Conservation (phyloP, 2,329 filamentous ascomycete genomes). For the Fusarium sambucinum region DNA sequence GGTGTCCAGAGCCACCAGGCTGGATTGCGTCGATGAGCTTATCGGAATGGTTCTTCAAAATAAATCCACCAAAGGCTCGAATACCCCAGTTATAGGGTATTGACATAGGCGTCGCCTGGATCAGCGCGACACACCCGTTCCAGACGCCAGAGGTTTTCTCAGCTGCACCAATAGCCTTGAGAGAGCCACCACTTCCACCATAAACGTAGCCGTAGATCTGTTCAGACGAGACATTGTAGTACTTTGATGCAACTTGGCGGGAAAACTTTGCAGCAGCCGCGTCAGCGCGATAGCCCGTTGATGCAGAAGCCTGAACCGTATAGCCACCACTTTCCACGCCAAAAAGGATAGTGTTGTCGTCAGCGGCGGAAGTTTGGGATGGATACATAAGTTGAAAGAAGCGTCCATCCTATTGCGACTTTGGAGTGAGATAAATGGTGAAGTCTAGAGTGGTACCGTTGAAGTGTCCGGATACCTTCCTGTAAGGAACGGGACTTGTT, state of each 20-base stretch:
- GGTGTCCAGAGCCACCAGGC: neutral
- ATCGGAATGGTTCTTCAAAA: neutral
- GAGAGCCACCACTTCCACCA: conserved; percentile 43
- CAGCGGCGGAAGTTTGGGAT: conserved; percentile 22
- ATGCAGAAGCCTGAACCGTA: conserved; percentile 33
- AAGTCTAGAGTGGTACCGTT: conserved; percentile 35
- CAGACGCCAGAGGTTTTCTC: conserved; percentile 42
- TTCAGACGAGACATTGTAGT: conserved; percentile 16
- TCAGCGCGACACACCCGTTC: conserved; percentile 39
- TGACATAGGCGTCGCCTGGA: conserved; percentile 38
- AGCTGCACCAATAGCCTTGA: conserved; percentile 33
- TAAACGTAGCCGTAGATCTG: conserved; percentile 41
- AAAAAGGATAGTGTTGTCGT: conserved; percentile 27
- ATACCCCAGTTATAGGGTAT: conserved; percentile 34
- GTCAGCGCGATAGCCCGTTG: conserved; percentile 36
- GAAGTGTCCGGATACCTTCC: conserved; percentile 33
- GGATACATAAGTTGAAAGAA: conserved; percentile 44
- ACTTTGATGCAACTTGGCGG: conserved; percentile 21
- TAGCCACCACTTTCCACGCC: conserved; percentile 36
- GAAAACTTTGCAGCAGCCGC: conserved; percentile 41
- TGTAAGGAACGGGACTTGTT: conserved; percentile 19
- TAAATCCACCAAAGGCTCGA: conserved; percentile 19
- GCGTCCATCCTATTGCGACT: conserved; percentile 23
- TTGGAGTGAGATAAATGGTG: conserved; percentile 42
- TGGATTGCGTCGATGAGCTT: neutral